Conservation (phyloP, 108 stramenopile species). For the Ochromonas danica region DNA sequence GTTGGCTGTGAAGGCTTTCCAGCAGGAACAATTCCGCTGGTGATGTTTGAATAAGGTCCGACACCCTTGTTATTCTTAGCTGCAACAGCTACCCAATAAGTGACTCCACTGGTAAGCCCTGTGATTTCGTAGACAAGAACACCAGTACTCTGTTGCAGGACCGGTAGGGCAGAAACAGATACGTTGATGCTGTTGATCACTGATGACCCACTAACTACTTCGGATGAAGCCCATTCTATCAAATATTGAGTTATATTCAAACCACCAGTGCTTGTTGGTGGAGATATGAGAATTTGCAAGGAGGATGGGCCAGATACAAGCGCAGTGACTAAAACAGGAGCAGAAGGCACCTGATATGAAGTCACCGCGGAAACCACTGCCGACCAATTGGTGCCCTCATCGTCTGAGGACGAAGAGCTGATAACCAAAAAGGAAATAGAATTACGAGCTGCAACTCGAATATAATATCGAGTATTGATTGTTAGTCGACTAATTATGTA, state of each 20-base stretch:
- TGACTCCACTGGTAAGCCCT: slow-evolving; percentile 51
- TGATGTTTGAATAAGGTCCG: slow-evolving; percentile 46
- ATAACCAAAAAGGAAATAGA: slow-evolving; percentile 60
- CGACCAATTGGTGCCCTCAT: slow-evolving; percentile 64
- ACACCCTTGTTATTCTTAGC: slow-evolving; percentile 63
- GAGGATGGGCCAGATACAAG: background rate
- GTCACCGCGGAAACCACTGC: slow-evolving; percentile 45
- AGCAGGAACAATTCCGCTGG: slow-evolving; percentile 41
- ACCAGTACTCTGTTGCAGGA: background rate
- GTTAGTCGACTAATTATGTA: slow-evolving; percentile 59
- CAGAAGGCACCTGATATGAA: slow-evolving; percentile 60
- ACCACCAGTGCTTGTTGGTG: slow-evolving; percentile 65
- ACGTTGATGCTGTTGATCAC: background rate
- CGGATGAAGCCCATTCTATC: slow-evolving; percentile 59
- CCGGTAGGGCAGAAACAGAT: background rate
- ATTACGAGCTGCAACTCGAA: slow-evolving; percentile 66
- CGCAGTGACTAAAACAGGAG: slow-evolving; percentile 53
- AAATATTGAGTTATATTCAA: slow-evolving; percentile 57
- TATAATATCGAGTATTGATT: slow-evolving; percentile 57
- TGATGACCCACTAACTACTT: slow-evolving; percentile 35
- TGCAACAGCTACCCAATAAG: slow-evolving; percentile 62
- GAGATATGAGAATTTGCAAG: slow-evolving; percentile 58
- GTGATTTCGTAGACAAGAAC: slow-evolving; percentile 43
- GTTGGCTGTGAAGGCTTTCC: slow-evolving; percentile 1
- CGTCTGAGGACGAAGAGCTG: slow-evolving; percentile 44